phyloP scores from a whole-genome alignment of 805 yeast genomes.

The Isabelozyma pseudorhagii region DNA sequence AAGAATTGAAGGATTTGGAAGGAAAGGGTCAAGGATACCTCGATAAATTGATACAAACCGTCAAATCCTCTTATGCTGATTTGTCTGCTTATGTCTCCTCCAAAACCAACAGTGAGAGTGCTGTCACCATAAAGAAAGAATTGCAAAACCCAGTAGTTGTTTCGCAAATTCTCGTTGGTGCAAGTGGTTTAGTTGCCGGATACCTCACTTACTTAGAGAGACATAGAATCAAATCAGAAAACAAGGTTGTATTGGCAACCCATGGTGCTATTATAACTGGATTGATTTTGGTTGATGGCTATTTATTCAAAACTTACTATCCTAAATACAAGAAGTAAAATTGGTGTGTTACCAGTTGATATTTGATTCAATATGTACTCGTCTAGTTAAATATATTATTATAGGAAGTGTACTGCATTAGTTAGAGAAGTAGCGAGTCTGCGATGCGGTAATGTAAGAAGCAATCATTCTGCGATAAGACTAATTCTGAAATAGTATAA shows the following conservation, averaged over 20 bases:
- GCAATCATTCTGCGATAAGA: too few relatives aligned
- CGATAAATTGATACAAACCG: conserved; percentile 12
- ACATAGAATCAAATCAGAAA: conserved; percentile 43
- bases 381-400: too few relatives aligned
- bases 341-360: too few relatives aligned
- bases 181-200: conserved; percentile 47
- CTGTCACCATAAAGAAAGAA: conserved; percentile 26
- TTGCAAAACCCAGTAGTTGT: conserved; percentile 62
- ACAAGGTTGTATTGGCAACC: conserved; percentile 43
- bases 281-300: conserved; percentile 52
- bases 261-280: conserved; percentile 55
- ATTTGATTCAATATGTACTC: too few relatives aligned
- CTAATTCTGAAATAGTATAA: too few relatives aligned
- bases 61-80: conserved; percentile 5
- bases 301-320: conserved; percentile 51
- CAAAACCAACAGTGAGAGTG: neutral
- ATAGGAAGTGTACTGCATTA: too few relatives aligned
- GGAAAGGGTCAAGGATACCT: conserved; percentile 21
- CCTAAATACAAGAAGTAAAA: conserved; percentile 38
- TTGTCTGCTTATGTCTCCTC: neutral
- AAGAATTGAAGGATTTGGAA: conserved; percentile 13
- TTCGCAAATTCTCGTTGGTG: conserved; percentile 48
- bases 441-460: too few relatives aligned
- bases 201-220: conserved; percentile 51
- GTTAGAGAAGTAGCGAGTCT: too few relatives aligned